phyloP scores from a whole-genome alignment of 257 asterid species.

The Agastache rugosa region DNA sequence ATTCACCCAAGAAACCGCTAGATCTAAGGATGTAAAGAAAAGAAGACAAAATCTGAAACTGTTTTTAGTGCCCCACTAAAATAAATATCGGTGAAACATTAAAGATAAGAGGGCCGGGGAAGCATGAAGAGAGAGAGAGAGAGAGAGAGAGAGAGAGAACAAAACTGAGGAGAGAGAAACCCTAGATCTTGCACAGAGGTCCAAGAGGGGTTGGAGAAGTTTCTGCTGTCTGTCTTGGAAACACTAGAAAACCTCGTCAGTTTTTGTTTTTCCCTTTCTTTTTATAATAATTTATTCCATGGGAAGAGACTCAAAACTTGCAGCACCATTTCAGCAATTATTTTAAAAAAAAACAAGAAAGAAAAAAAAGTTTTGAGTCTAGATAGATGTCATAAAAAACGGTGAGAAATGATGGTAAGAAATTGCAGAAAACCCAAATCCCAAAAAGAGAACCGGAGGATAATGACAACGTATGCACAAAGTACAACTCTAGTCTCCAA shows the following conservation, averaged over 20 bases:
- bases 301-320: conserved; percentile 11
- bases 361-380: conserved; percentile 31
- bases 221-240: conserved; percentile 36
- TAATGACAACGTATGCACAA: conserved; percentile 29
- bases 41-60: conserved; percentile 42
- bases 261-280: conserved; percentile 10
- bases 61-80: conserved; percentile 22
- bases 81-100: conserved; percentile 34
- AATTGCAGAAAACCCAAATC: background rate
- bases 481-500: conserved; percentile 24
- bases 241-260: conserved; percentile 45
- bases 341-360: background rate
- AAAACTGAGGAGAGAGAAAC: conserved; percentile 47
- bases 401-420: conserved; percentile 5
- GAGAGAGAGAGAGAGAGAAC: too few species aligned
- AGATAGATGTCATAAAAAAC: conserved; percentile 29
- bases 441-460: conserved; percentile 33
- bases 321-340: conserved; percentile 7
- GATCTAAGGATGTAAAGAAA: conserved; percentile 54
- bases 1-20: conserved; percentile 37
- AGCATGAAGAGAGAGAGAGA: conserved; percentile 34
- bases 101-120: conserved; percentile 17
- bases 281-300: conserved; percentile 36
- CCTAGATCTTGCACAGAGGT: conserved; percentile 86
- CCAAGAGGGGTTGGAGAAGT: conserved; percentile 47